Conservation (phyloP, 129 eudicot genomes). For the Flaveria robusta region DNA sequence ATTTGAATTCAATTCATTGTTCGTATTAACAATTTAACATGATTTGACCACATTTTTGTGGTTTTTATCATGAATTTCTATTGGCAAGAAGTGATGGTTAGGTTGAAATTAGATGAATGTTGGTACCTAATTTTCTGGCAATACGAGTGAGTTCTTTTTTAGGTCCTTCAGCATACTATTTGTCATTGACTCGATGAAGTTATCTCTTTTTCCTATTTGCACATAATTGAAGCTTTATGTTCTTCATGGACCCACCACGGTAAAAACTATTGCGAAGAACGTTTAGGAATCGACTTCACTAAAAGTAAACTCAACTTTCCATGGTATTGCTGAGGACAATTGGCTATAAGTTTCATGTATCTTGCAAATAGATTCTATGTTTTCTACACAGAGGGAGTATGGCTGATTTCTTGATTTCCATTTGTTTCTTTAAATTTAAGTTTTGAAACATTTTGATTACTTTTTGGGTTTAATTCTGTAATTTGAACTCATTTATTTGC, state of each 20-base stretch:
- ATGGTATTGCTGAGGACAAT: background rate
- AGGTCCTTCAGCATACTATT: constrained; percentile 2
- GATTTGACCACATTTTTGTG: background rate
- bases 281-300: background rate
- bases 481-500: constrained; percentile 7
- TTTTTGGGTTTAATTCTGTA: constrained; percentile 10
- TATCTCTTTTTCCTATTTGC: constrained; percentile 8
- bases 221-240: constrained; percentile 4
- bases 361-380: constrained; percentile 25
- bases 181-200: background rate
- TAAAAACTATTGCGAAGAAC: background rate
- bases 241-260: constrained; percentile 1
- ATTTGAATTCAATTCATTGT: background rate
- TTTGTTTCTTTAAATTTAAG: background rate
- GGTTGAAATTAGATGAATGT: constrained; percentile 13
- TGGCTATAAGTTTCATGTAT: constrained; percentile 14
- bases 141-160: background rate
- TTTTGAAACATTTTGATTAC: background rate
- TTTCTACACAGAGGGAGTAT: background rate
- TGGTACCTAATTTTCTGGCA: constrained; percentile 6
- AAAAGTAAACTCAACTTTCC: background rate
- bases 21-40: background rate
- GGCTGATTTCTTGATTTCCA: background rate
- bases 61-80: background rate
- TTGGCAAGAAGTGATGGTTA: background rate